Evolutionary conservation across 352 stramenopile genomes (phyloP).

Genomic region (Phytophthora pini): DNA sequence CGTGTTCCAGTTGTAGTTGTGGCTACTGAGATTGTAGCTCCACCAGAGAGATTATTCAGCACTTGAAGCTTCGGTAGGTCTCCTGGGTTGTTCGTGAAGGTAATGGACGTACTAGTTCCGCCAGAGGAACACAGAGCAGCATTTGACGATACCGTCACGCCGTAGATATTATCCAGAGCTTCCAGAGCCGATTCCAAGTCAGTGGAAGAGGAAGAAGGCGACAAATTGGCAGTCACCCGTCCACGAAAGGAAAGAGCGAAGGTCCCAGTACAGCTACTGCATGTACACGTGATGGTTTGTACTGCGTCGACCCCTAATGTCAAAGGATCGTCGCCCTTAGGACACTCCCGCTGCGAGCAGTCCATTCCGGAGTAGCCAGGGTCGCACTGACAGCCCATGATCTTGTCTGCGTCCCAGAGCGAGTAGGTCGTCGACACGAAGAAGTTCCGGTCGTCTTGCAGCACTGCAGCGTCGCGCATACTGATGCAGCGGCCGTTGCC

Average conservation of each 20-base stretch:
- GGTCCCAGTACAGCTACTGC: slow-evolving; percentile 53
- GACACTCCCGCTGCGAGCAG: slow-evolving; percentile 66
- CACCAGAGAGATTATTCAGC: slow-evolving; percentile 46
- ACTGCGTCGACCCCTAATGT: slow-evolving; percentile 56
- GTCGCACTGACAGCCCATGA: slow-evolving; percentile 81
- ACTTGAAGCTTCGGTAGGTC: slow-evolving; percentile 59
- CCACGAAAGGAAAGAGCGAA: slow-evolving; percentile 76
- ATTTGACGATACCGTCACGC: slow-evolving; percentile 39
- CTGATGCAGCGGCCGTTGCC: slow-evolving; percentile 71
- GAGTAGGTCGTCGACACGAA: slow-evolving; percentile 64
- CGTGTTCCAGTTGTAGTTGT: slow-evolving; percentile 47
- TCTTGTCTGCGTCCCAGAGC: slow-evolving; percentile 80
- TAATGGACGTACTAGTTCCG: slow-evolving; percentile 59
- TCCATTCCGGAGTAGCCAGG: slow-evolving; percentile 67
- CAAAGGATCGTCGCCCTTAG: slow-evolving; percentile 68
- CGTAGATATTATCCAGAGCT: slow-evolving; percentile 62
- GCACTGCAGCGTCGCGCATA: slow-evolving; percentile 64
- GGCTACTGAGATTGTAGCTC: slow-evolving; percentile 9
- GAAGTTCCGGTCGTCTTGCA: slow-evolving; percentile 77
- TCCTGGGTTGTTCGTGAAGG: slow-evolving; percentile 77
- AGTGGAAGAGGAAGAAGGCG: slow-evolving; percentile 37
- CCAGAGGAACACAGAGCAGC: slow-evolving; percentile 41
- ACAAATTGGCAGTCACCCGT: slow-evolving; percentile 63
- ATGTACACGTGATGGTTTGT: slow-evolving; percentile 61
- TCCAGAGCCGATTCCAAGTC: slow-evolving; percentile 61